Percentiles rank a stretch among this genome's conserved stretches.
Conservation (phyloP, 768 basidiomycete species). For the Pleurotus eryngii region DNA sequence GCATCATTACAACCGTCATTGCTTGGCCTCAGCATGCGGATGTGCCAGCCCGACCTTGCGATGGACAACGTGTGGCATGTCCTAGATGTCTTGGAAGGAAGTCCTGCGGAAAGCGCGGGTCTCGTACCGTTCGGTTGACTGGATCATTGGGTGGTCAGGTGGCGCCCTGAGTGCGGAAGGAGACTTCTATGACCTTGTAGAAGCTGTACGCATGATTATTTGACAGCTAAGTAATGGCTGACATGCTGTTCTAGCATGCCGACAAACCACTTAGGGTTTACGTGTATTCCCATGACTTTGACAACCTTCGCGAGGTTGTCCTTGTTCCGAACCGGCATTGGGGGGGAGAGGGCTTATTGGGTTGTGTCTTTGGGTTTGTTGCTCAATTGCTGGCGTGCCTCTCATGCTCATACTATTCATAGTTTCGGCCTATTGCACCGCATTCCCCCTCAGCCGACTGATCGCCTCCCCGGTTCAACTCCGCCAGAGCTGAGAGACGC, state of each 20-base stretch:
- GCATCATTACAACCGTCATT: conserved; percentile 72
- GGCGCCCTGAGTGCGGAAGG: conserved; percentile 88
- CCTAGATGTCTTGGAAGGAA: conserved; percentile 92
- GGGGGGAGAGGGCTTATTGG: conserved; percentile 94
- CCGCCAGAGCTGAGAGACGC: conserved; percentile 52
- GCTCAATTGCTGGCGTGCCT: background rate
- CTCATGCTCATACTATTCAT: conserved; percentile 9
- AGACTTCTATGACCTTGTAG: conserved; percentile 96
- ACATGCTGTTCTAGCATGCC: conserved; percentile 57
- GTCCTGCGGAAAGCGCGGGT: conserved; percentile 94
- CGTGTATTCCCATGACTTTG: conserved; percentile 96
- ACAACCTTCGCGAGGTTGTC: conserved; percentile 90
- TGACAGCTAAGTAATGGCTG: background rate
- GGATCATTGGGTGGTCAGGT: conserved; percentile 87
- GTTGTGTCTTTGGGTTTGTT: conserved; percentile 91
- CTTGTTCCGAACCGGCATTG: conserved; percentile 95
- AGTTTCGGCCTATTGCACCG: conserved; percentile 92
- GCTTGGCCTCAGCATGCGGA: conserved; percentile 90
- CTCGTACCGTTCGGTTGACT: conserved; percentile 83
- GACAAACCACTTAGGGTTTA: conserved; percentile 93
- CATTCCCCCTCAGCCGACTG: conserved; percentile 75
- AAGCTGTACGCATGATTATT: conserved; percentile 56
- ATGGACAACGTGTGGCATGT: conserved; percentile 98
- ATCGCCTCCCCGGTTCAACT: conserved; percentile 52
- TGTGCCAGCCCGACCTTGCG: conserved; percentile 87